Conservation (phyloP, 805 yeast genomes). For the Wickerhamomyces silvicola region DNA sequence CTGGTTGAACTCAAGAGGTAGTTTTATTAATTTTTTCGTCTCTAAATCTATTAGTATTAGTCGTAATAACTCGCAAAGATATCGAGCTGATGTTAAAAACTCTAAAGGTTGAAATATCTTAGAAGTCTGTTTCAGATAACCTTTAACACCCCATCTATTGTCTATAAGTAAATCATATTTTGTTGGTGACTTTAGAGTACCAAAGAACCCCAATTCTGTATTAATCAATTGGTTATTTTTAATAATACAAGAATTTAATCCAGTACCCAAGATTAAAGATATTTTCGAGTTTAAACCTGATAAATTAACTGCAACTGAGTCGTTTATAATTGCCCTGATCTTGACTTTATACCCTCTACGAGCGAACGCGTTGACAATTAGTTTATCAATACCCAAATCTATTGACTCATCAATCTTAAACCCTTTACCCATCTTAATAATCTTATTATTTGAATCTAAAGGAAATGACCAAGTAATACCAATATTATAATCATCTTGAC, state of each 20-base stretch:
- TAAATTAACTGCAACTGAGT: conserved; percentile 58
- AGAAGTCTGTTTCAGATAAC: conserved; percentile 10
- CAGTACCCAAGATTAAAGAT: conserved; percentile 66
- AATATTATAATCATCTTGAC: conserved; percentile 12
- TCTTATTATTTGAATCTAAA: conserved; percentile 31
- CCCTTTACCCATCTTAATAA: conserved; percentile 57
- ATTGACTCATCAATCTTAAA: conserved; percentile 38
- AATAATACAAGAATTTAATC: conserved; percentile 46
- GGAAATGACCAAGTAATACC: conserved; percentile 60
- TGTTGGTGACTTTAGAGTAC: conserved; percentile 31
- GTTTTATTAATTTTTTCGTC: not conserved
- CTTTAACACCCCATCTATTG: conserved; percentile 18
- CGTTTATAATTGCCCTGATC: conserved; percentile 49
- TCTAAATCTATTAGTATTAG: conserved; percentile 31
- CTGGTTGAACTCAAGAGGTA: not conserved
- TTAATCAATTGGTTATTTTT: conserved; percentile 32
- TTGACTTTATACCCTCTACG: conserved; percentile 24
- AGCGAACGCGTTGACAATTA: conserved; percentile 32
- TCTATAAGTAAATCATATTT: conserved; percentile 36
- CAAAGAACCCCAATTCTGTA: conserved; percentile 53
- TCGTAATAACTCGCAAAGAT: conserved; percentile 47
- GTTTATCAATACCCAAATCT: conserved; percentile 32
- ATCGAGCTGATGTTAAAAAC: conserved; percentile 48
- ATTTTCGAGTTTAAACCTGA: conserved; percentile 38
- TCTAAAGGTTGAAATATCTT: conserved; percentile 50